A percentile compares a stretch with the other conserved stretches of the same genome.
These are phyloP conservation scores for Penicillium brasilianum DNA, from an alignment of 2,329 filamentous ascomycete genomes.

Conservation along the genomic window DNA sequence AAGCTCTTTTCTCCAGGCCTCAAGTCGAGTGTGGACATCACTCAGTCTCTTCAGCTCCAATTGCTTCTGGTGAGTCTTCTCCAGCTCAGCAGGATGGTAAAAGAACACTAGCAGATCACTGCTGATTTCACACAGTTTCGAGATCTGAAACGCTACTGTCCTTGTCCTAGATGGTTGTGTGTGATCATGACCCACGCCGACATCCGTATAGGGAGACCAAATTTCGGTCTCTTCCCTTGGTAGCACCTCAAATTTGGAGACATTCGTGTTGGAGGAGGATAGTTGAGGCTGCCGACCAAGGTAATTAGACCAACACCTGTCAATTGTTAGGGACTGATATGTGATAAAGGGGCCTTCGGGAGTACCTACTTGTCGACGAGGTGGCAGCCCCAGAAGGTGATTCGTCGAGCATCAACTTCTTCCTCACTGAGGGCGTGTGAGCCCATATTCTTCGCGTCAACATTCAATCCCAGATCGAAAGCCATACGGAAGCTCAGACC, in stretches of 20 bases:
- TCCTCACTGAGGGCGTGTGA: slow-evolving; percentile 72
- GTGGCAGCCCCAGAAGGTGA: slow-evolving; percentile 98
- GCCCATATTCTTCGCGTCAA: slow-evolving; percentile 73
- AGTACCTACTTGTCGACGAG: slow-evolving; percentile 81
- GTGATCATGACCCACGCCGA: slow-evolving; percentile 72
- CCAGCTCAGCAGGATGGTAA: slow-evolving; percentile 76
- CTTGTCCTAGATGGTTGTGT: slow-evolving; percentile 83
- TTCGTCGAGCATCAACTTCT: slow-evolving; percentile 84
- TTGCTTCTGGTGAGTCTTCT: slow-evolving; percentile 71
- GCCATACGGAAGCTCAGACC: slow-evolving; percentile 99
- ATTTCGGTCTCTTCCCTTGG: slow-evolving; percentile 81
- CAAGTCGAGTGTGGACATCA: slow-evolving; percentile 85
- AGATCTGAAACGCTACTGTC: slow-evolving; percentile 79
- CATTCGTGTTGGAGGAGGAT: slow-evolving; percentile 76
- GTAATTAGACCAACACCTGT: slow-evolving; percentile 91
- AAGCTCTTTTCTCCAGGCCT: slow-evolving; percentile 84
- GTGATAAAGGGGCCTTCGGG: background rate
- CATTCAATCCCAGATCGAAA: slow-evolving; percentile 87
- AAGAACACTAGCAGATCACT: slow-evolving; percentile 88
- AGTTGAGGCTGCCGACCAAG: slow-evolving; percentile 89
- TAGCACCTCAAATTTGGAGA: slow-evolving; percentile 88
- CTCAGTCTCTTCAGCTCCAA: slow-evolving; percentile 89
- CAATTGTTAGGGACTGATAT: slow-evolving; percentile 21
- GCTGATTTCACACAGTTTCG: slow-evolving; percentile 87
- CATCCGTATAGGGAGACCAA: slow-evolving; percentile 90